These are phyloP conservation scores for Phytopythium mirpurense DNA, from an alignment of 352 stramenopile genomes.

Conservation along the genomic window DNA sequence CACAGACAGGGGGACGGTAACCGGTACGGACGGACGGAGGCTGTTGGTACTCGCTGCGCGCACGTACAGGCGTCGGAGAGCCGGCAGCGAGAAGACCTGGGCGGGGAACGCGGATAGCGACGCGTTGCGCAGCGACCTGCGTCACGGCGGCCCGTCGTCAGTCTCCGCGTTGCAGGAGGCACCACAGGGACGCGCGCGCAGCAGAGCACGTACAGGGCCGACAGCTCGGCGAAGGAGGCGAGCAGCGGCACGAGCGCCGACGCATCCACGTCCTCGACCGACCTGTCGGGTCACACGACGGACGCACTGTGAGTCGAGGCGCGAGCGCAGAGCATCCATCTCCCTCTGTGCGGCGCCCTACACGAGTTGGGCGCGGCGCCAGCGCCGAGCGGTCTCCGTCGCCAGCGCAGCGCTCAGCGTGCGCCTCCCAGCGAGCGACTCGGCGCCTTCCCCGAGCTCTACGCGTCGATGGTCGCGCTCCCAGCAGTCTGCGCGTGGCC, in stretches of 20 bases:
- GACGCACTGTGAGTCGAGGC: neutral
- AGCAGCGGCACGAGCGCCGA: neutral
- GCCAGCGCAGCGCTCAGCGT: neutral
- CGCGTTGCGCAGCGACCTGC: constrained; percentile 18
- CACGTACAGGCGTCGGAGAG: constrained; percentile 12
- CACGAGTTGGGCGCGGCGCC: constrained; percentile 8
- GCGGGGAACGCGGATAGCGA: constrained; percentile 11
- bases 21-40: no score
- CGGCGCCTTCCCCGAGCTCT: neutral
- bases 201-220: neutral
- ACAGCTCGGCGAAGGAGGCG: neutral
- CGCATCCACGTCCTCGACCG: neutral
- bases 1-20: no score
- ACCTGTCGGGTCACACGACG: neutral
- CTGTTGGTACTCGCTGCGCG: no score
- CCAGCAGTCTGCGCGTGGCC: neutral
- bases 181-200: no score
- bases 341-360: constrained; percentile 5
- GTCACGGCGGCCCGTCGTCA: no score
- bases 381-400: neutral
- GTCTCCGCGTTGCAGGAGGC: no score
- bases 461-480: neutral
- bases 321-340: no score
- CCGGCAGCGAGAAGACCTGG: constrained; percentile 12
- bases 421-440: neutral